Conservation (phyloP, 1,284 basidiomycete species). For the Mycocalia duriaeana region DNA sequence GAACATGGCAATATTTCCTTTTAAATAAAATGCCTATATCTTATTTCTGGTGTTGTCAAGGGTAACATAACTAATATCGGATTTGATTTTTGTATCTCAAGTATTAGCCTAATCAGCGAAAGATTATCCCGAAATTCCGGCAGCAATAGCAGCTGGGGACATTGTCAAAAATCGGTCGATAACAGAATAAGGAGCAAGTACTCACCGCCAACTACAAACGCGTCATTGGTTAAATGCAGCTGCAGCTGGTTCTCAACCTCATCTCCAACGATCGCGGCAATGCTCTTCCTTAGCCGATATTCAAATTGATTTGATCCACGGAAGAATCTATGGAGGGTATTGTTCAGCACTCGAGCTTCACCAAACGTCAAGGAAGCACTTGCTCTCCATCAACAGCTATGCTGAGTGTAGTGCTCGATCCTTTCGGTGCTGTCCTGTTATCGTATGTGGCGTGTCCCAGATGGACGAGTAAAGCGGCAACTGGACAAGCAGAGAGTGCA, state of each 20-base stretch:
- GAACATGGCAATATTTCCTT: too few relatives aligned
- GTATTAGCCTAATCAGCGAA: too few relatives aligned
- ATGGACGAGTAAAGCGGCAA: conserved; percentile 83
- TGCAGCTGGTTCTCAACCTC: conserved; percentile 76
- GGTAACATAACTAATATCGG: too few relatives aligned
- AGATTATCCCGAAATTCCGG: too few relatives aligned
- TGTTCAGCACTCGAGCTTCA: not conserved
- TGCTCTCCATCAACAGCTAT: conserved; percentile 90
- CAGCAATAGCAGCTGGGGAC: too few relatives aligned
- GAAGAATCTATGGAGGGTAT: conserved; percentile 35
- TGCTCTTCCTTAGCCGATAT: conserved; percentile 64
- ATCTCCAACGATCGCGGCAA: conserved; percentile 74
- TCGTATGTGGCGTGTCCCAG: conserved; percentile 60
- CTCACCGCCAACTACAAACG: conserved; percentile 93
- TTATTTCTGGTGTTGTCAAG: too few relatives aligned
- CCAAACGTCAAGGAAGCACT: conserved; percentile 10
- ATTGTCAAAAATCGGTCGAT: too few relatives aligned
- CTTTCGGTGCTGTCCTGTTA: conserved; percentile 35
- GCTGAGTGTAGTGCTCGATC: conserved; percentile 50
- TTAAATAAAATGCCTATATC: too few relatives aligned
- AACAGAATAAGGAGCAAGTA: too few relatives aligned
- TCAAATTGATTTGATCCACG: conserved; percentile 87
- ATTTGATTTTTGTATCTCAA: too few relatives aligned
- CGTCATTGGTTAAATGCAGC: conserved; percentile 94
- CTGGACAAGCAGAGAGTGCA: conserved; percentile 78